phyloP scores from a whole-genome alignment of 1,284 basidiomycete genomes.

The Moesziomyces parantarcticus region DNA sequence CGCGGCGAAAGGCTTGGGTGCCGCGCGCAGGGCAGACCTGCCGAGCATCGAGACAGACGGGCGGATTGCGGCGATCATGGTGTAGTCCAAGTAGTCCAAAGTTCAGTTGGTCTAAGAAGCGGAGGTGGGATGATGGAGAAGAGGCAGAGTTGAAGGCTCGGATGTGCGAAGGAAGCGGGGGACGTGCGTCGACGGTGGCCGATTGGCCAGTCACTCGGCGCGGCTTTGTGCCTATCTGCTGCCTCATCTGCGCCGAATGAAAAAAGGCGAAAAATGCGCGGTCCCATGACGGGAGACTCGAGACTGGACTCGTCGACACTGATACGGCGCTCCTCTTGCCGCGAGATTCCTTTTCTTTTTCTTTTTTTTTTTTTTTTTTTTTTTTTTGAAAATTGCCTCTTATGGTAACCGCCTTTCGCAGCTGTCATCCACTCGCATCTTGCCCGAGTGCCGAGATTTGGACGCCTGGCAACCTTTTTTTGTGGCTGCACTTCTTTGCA shows the following conservation, averaged over 20 bases:
- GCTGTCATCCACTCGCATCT: not conserved
- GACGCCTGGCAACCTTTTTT: slow-evolving; percentile 4
- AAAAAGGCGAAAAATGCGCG: not conserved
- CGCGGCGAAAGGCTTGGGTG: slow-evolving; percentile 32
- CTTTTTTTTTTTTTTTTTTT: not conserved
- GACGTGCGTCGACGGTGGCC: not conserved
- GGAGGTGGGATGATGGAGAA: slow-evolving; percentile 11
- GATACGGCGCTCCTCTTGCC: not conserved
- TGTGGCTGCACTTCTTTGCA: not conserved
- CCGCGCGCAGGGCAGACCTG: slow-evolving; percentile 29
- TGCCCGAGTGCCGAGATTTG: slow-evolving; percentile 23
- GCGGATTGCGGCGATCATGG: slow-evolving; percentile 37
- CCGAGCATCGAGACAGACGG: slow-evolving; percentile 26
- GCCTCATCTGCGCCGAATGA: not conserved
- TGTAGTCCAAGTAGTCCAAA: slow-evolving; percentile 3
- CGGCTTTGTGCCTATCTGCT: not conserved
- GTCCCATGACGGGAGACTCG: not conserved
- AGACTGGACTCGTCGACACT: not conserved
- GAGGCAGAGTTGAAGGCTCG: not conserved
- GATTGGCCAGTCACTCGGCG: too few species aligned
- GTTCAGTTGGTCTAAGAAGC: too few species aligned
- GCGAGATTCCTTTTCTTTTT: not conserved
- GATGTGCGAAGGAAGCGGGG: slow-evolving; percentile 5
- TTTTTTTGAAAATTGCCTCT: slow-evolving; percentile 1
- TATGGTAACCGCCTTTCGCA: not conserved